These are phyloP conservation scores for Heterobasidion irregulare DNA, from an alignment of 1,284 basidiomycete species.

Conservation along the genomic window DNA sequence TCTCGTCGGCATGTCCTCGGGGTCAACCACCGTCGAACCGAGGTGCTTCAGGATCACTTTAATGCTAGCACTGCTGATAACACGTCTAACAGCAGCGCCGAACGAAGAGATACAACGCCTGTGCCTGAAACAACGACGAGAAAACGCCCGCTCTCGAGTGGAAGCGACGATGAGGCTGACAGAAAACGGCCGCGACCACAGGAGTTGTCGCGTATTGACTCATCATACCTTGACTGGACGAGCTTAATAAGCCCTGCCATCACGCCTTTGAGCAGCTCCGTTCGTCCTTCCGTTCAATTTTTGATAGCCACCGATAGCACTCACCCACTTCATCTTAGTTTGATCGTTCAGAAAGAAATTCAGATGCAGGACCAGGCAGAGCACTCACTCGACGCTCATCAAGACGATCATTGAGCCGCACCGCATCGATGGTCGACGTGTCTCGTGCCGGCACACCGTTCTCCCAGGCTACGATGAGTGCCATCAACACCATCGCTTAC, in stretches of 20 bases:
- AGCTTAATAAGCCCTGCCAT: too few relatives aligned
- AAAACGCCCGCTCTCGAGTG: neutral
- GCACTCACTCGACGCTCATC: slow-evolving; percentile 1
- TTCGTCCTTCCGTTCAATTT: neutral
- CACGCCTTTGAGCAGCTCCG: neutral
- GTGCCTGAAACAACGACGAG: neutral
- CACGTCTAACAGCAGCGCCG: too few relatives aligned
- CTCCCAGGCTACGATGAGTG: neutral
- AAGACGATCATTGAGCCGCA: slow-evolving; percentile 2
- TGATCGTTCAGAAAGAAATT: neutral
- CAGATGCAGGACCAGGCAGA: neutral
- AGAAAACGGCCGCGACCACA: neutral
- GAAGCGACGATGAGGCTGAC: neutral
- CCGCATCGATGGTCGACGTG: slow-evolving; percentile 1
- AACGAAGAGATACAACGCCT: neutral
- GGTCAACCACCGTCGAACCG: too few relatives aligned
- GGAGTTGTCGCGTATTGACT: neutral
- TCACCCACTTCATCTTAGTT: neutral
- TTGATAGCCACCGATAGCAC: neutral
- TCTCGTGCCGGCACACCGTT: neutral
- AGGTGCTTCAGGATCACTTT: neutral
- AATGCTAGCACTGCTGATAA: too few relatives aligned
- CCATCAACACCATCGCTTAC: slow-evolving; percentile 3
- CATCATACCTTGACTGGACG: too few relatives aligned
- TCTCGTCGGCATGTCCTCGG: neutral